Base-by-base conservation (phyloP, 371 early-diverging fungal genomes). In the Dipsacomyces acuminosporus region DNA sequence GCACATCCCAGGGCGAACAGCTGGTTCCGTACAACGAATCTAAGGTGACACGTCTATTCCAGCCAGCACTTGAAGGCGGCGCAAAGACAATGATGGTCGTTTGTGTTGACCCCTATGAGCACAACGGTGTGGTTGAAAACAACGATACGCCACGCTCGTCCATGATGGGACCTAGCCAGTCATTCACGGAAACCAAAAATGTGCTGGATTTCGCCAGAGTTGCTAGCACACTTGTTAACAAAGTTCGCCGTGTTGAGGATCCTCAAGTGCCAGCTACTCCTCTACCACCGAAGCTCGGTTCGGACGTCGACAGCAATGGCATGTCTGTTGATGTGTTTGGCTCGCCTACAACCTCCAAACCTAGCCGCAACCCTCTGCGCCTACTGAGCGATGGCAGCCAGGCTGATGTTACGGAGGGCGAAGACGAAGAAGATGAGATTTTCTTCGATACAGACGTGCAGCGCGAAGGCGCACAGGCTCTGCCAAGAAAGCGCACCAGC, bases 121-220 rank as follows among this genome's bases (percentile, higher is more conserved):
- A 51, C n/a, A 23, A 45, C 4, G 64, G 65, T 30, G 35, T 43
- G 0, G 51, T 30, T 5, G 30, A 30, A 11, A 30, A 30, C 11
- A 30, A 51, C 7, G 52, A 25, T 13, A 36, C 51, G 30, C 22
- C 23, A n/a, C 18, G 49, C 18, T 21, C 43, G 26, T 34, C 46
- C 17, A 38, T 15, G 21, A 23, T 25, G 1, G 53, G 30, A 0
- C 19, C 47, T 5, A 44, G 23, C 6, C 51, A 38, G 26, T 23
- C 62, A 75, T 23, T 48, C 21, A 76, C 26, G 70, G 82, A 23
- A 81, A 81, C 75, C 74, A 85, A 60, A 81, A 85, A 48, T 78
- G 81, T 86, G 9, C 77, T 88, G 69, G 81, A 84, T 34, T 87
- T 87, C 72, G 77, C 87, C 3, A 78, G 83, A 0, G 82, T 81